Evolutionary conservation across 2,329 filamentous ascomycete species (phyloP).

Genomic region (Pseudogymnoascus sp.): DNA sequence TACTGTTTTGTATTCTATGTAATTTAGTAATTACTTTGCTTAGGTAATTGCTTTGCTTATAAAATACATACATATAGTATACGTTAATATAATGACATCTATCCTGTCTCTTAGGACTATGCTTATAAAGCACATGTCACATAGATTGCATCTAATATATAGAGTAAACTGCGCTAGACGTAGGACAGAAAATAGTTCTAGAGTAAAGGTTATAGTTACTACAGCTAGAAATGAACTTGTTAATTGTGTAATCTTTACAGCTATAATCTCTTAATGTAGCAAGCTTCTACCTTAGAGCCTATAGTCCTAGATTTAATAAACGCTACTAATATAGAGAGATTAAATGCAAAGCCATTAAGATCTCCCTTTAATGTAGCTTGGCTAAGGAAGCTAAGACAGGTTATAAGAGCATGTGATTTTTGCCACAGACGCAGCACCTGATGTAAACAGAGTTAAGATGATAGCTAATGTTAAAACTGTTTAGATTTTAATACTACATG

Average conservation of each 20-base stretch:
- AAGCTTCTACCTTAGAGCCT: background rate
- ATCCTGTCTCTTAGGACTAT: background rate
- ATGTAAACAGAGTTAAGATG: slow-evolving; percentile 31
- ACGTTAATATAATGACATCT: background rate
- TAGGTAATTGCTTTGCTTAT: no score
- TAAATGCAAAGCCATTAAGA: background rate
- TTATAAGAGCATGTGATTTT: slow-evolving; percentile 33
- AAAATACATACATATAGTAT: background rate
- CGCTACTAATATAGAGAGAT: background rate
- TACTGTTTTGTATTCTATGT: background rate
- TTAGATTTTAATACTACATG: slow-evolving; percentile 39
- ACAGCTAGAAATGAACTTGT: background rate
- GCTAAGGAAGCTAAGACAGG: slow-evolving; percentile 6
- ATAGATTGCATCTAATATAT: background rate
- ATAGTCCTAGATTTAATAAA: background rate
- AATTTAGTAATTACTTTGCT: background rate
- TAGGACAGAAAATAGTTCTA: background rate
- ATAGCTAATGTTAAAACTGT: slow-evolving; percentile 39
- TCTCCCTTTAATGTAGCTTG: background rate
- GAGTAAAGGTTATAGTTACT: background rate
- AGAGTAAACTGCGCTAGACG: background rate
- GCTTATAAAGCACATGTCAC: background rate
- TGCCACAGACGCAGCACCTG: slow-evolving; percentile 41
- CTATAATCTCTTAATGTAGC: background rate
- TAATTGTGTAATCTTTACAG: background rate